Base-by-base conservation (phyloP, 106 monocot genomes). In the Iris macrosiphon region DNA sequence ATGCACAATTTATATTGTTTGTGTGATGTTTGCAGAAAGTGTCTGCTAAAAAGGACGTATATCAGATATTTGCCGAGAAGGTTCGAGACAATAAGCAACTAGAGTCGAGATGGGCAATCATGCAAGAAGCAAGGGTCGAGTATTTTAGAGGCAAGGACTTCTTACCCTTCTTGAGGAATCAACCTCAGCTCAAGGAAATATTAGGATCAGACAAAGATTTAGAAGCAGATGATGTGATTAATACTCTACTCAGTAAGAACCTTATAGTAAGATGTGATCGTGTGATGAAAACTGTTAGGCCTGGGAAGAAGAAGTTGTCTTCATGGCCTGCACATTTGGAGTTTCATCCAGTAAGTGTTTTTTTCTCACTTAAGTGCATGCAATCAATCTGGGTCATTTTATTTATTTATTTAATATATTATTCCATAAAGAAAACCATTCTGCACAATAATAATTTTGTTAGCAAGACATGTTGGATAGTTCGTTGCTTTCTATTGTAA, bases 101-200 rank as follows among this genome's bases (percentile, higher is more conserved):
- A 45, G 82, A 89, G 75, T 96, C 96, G 1, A 85, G 90, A 75
- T 96, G 96, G 96, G 96, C 96, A 60, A 77, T 96, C 45, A 75
- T 96, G 82, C 96, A 90, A 78, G 96, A 96, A 67, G 80, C 96
- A 55, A 69, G 96, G 41, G 85, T 96, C 33, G 96, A 96, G 64
- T 96, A 96, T 61, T 96, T 96, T 49, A 82, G 96, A 74, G 96
- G 90, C 15, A 96, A 90, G 55, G 96, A 90, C 48, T 83, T 96
- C 37, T 66, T 63, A 32, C 47, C 52, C n/a, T 96, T 96, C 59
- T 60, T 96, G 48, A 77, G 40, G 62, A 75, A 90, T 49, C 86
- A 89, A 72, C 77, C 80, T 32, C 90, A 87, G 60, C 15, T 83
- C 8, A 90, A 75, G 63, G 86, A 96, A 54, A 57, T 83, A 50